Evolutionary conservation across 441 rosid genomes (phyloP).

Genomic region (Dalechampia spathulata): DNA sequence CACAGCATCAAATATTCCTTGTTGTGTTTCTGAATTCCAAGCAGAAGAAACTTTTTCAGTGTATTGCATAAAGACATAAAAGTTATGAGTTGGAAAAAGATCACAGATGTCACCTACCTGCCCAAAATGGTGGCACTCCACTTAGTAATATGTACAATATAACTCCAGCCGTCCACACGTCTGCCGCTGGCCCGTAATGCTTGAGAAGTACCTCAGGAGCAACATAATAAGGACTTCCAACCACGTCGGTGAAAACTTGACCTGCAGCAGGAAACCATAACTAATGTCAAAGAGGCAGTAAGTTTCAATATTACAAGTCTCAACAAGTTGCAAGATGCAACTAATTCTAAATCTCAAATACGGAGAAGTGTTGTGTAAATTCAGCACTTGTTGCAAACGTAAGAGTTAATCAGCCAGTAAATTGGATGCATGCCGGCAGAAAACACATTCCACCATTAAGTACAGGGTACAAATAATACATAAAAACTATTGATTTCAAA

Average conservation of each 20-base stretch:
- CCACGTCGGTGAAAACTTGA: constrained; percentile 84
- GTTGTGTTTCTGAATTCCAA: constrained; percentile 70
- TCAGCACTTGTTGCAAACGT: neutral
- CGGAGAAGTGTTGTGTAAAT: neutral
- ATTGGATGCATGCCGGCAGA: neutral
- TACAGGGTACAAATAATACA: neutral
- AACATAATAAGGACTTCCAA: constrained; percentile 96
- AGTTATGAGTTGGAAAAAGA: neutral
- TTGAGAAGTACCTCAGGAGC: constrained; percentile 95
- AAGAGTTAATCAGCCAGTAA: neutral
- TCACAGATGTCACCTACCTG: constrained; percentile 43
- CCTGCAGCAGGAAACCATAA: constrained; percentile 29
- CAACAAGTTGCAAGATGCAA: neutral
- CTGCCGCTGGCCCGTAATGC: constrained; percentile 92
- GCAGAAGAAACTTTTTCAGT: constrained; percentile 19
- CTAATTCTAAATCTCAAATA: neutral
- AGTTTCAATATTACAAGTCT: neutral
- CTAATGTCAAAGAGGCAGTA: neutral
- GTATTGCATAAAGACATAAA: neutral
- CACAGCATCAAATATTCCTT: constrained; percentile 96
- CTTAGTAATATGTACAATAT: constrained; percentile 87
- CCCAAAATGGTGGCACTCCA: constrained; percentile 98
- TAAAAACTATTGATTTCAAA: neutral
- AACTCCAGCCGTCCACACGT: constrained; percentile 98
- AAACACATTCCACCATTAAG: neutral